Percentiles rank a stretch among this genome's conserved stretches.
Conservation (phyloP, 305 asterid species). For the Solanum hybrid region DNA sequence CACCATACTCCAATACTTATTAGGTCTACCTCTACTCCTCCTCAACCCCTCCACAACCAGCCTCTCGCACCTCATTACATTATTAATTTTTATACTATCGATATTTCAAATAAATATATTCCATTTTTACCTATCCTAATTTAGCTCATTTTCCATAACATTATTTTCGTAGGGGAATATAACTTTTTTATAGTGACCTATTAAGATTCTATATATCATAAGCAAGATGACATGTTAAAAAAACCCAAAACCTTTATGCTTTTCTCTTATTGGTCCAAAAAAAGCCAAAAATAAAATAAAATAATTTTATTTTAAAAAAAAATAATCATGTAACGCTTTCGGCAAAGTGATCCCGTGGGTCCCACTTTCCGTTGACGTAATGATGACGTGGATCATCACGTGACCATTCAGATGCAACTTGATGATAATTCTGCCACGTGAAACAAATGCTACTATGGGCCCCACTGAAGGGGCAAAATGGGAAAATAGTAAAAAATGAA, state of each 20-base stretch:
- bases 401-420: slow-evolving; percentile 12
- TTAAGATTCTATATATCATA: neutral
- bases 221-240: neutral
- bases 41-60: neutral
- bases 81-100: neutral
- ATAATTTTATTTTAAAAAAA: neutral
- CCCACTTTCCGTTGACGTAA: slow-evolving; percentile 1
- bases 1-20: neutral
- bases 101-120: neutral
- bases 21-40: neutral
- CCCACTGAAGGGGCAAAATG: neutral
- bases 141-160: neutral
- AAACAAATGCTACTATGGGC: neutral
- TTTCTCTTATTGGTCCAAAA: neutral
- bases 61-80: neutral
- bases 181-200: neutral
- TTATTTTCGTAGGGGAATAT: neutral
- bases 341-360: neutral
- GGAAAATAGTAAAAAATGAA: neutral
- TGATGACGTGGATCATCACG: slow-evolving; percentile 10
- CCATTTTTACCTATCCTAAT: neutral
- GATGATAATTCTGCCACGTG: slow-evolving; percentile 15
- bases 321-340: neutral
- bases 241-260: neutral
- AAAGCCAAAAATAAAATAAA: neutral